Conservation (phyloP, 208 protist species). For the Acanthamoeba triangularis region DNA sequence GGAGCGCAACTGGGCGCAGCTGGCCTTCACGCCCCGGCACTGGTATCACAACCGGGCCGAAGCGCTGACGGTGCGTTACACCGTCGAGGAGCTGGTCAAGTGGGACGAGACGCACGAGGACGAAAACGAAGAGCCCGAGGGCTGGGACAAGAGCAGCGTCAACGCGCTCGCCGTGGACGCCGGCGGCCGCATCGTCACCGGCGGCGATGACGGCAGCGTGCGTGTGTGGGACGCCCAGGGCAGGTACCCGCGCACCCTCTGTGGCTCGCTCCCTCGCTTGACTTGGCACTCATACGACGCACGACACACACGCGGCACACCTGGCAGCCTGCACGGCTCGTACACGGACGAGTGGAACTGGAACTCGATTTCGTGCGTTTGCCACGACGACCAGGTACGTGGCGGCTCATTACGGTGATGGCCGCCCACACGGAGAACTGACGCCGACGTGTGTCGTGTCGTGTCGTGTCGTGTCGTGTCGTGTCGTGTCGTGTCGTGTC, state of each 20-base stretch:
- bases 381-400: background rate
- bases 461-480: no score
- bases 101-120: background rate
- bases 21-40: background rate
- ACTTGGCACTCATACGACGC: no score
- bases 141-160: conserved; percentile 31
- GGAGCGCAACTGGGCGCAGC: background rate
- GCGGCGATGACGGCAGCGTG: conserved; percentile 40
- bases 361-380: conserved; percentile 7
- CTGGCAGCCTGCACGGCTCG: background rate
- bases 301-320: background rate
- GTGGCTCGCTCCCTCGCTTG: background rate
- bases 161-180: background rate
- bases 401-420: no score
- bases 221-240: background rate
- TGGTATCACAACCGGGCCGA: conserved; percentile 22
- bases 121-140: conserved; percentile 2
- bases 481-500: no score
- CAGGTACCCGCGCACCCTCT: background rate
- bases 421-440: no score
- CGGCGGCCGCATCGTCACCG: conserved; percentile 14
- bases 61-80: conserved; percentile 19
- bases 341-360: conserved; percentile 21
- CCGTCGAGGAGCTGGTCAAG: background rate
- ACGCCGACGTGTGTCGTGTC: no score